phyloP scores from a whole-genome alignment of 2,329 filamentous ascomycete species.

The Fusarium bulbicola region DNA sequence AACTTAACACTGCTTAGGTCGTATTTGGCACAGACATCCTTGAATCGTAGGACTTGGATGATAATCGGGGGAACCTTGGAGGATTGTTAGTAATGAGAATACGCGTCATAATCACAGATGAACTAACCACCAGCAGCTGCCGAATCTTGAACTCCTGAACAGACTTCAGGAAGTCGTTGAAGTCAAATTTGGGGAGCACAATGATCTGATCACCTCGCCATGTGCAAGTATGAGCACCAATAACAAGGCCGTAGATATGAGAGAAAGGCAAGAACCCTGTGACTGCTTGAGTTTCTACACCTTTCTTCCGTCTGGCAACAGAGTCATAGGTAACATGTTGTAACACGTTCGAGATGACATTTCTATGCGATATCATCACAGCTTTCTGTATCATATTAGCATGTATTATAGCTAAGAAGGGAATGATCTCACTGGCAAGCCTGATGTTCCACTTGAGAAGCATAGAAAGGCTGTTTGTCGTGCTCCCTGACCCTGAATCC shows the following conservation, averaged over 20 bases:
- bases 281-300: constrained; percentile 53
- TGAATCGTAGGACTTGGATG: constrained; percentile 8
- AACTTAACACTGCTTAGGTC: constrained; percentile 17
- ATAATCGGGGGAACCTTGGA: constrained; percentile 12
- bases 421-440: constrained; percentile 66
- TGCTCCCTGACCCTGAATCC: constrained; percentile 71
- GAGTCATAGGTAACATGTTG: constrained; percentile 62
- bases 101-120: fast-evolving
- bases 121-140: constrained; percentile 14
- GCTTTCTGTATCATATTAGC: constrained; percentile 67
- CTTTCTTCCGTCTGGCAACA: constrained; percentile 46
- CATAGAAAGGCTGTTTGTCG: constrained; percentile 78
- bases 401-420: fast-evolving
- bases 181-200: constrained; percentile 80
- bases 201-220: constrained; percentile 80
- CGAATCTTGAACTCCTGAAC: constrained; percentile 15
- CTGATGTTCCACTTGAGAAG: constrained; percentile 83
- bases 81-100: fast-evolving
- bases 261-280: constrained; percentile 80
- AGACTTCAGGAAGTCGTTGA: constrained; percentile 63
- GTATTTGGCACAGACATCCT: constrained; percentile 14
- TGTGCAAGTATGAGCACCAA: constrained; percentile 71
- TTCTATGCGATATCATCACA: constrained; percentile 83
- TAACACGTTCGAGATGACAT: constrained; percentile 79
- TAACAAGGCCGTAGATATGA: constrained; percentile 82